A percentile compares a stretch with the other conserved stretches of the same genome.
Evolutionary conservation across 495 filamentous ascomycete species (phyloP).

Genomic region (Filosporella fistucella): DNA sequence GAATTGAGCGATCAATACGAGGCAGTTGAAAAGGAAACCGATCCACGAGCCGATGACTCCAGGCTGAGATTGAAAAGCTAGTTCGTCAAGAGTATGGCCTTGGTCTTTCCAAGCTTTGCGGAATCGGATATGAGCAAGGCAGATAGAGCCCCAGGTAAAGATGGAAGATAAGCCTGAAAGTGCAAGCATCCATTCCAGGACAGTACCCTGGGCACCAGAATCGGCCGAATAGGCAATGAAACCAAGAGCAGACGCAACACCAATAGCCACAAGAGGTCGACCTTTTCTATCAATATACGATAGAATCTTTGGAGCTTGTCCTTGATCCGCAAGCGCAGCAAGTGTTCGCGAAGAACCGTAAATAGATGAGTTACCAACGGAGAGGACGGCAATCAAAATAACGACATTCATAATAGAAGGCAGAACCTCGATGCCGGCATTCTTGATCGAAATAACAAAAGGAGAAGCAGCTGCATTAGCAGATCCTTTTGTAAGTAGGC

Average conservation of each 20-base stretch:
- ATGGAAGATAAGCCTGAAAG: constrained; percentile 84
- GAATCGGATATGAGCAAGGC: constrained; percentile 87
- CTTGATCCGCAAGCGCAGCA: constrained; percentile 79
- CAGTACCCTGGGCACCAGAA: constrained; percentile 53
- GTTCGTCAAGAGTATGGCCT: constrained; percentile 58
- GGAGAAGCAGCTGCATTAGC: constrained; percentile 74
- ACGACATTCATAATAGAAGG: constrained; percentile 87
- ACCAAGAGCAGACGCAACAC: constrained; percentile 63
- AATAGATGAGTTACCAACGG: constrained; percentile 82
- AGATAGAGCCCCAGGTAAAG: constrained; percentile 93
- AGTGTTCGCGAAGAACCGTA: constrained; percentile 86
- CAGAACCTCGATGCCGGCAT: constrained; percentile 70
- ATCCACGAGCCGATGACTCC: constrained; percentile 82
- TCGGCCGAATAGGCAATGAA: constrained; percentile 78
- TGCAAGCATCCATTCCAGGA: constrained; percentile 86
- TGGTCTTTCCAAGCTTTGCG: constrained; percentile 33
- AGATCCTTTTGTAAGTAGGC: constrained; percentile 48
- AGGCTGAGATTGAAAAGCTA: constrained; percentile 76
- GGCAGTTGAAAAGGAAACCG: constrained; percentile 70
- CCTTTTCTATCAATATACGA: constrained; percentile 82
- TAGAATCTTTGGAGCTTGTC: constrained; percentile 71
- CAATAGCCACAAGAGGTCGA: constrained; percentile 71
- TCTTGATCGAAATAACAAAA: constrained; percentile 83
- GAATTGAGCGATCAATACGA: constrained; percentile 89
- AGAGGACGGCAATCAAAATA: constrained; percentile 82